phyloP scores from a whole-genome alignment of 495 filamentous ascomycete genomes.

The Cenococcum geophilum region DNA sequence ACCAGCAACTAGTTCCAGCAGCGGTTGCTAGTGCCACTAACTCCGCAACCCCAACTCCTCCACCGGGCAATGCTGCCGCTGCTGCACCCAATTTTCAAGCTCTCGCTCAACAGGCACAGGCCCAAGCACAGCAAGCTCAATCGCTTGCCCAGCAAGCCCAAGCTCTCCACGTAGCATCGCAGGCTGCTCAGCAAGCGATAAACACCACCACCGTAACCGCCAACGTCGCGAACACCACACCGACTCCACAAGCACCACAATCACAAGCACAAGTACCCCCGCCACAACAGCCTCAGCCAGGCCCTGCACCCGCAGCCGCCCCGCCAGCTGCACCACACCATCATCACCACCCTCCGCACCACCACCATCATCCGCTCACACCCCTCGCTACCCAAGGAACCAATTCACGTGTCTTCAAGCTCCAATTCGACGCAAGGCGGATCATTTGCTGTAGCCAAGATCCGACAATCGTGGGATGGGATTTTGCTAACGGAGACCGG shows the following conservation, averaged over 20 bases:
- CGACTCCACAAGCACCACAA: conserved; percentile 8
- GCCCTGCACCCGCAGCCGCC: conserved; percentile 1
- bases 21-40: conserved; percentile 1
- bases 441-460: conserved; percentile 93
- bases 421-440: conserved; percentile 90
- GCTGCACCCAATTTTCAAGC: conserved; percentile 15
- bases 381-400: conserved; percentile 1
- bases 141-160: conserved; percentile 25
- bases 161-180: conserved; percentile 25
- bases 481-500: conserved; percentile 86
- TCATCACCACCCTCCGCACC: conserved; percentile 24
- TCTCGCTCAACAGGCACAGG: conserved; percentile 23
- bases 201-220: conserved; percentile 11
- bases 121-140: conserved; percentile 20
- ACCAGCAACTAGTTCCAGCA: neutral
- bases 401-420: conserved; percentile 77
- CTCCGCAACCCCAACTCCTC: neutral
- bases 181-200: conserved; percentile 17
- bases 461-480: conserved; percentile 90
- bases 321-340: conserved; percentile 24
- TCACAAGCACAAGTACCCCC: conserved; percentile 8
- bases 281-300: conserved; percentile 13
- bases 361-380: conserved; percentile 11
- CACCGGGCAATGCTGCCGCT: neutral
- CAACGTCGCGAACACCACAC: conserved; percentile 9